These are phyloP conservation scores for Wallemia hederae DNA, from an alignment of 1,284 basidiomycete genomes.

Conservation along the genomic window DNA sequence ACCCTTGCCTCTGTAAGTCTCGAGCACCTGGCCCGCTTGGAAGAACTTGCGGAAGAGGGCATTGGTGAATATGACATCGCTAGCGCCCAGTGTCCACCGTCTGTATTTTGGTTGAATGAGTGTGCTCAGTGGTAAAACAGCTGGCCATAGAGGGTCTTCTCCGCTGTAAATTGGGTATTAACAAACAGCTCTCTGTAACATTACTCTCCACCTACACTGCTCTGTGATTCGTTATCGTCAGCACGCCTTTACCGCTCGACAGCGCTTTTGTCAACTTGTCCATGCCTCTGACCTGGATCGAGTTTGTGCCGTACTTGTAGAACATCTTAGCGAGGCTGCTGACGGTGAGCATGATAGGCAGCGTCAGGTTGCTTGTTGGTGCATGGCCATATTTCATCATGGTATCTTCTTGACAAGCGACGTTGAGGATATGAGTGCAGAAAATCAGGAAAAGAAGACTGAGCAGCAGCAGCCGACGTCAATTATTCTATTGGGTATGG, in stretches of 20 bases:
- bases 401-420: no score
- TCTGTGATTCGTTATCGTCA: slow-evolving; percentile 1
- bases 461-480: neutral
- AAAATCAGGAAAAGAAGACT: neutral
- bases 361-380: neutral
- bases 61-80: slow-evolving; percentile 15
- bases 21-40: slow-evolving; percentile 13
- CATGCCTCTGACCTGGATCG: neutral
- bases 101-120: slow-evolving; percentile 6
- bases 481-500: slow-evolving; percentile 35
- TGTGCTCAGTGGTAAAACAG: slow-evolving; percentile 3
- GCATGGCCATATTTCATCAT: neutral
- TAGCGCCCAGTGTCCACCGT: slow-evolving; percentile 15
- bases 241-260: neutral
- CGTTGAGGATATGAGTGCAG: neutral
- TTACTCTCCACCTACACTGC: neutral
- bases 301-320: neutral
- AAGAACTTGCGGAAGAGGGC: slow-evolving; percentile 6
- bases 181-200: neutral
- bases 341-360: neutral
- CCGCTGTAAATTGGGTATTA: slow-evolving; percentile 1
- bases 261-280: neutral
- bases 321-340: neutral
- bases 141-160: slow-evolving; percentile 5
- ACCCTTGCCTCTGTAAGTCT: slow-evolving; percentile 13